These are phyloP conservation scores for Corymbia citriodora DNA, from an alignment of 441 rosid species.

Conservation along the genomic window DNA sequence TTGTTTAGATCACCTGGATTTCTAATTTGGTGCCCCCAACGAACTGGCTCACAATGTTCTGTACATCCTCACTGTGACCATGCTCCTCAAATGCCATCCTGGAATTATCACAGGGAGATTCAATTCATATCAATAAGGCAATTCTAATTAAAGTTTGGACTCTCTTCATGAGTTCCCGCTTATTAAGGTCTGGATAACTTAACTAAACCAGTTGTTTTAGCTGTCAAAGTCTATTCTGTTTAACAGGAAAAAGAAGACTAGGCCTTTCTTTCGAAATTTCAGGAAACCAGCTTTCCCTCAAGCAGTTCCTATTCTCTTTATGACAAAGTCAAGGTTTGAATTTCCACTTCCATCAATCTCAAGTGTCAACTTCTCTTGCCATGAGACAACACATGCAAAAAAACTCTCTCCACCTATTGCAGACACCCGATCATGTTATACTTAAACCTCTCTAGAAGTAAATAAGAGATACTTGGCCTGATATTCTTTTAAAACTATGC, in stretches of 20 bases:
- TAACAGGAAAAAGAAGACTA: background rate
- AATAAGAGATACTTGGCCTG: background rate
- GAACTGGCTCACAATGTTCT: conserved; percentile 42
- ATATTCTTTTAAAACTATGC: background rate
- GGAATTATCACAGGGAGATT: conserved; percentile 14
- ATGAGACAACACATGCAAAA: background rate
- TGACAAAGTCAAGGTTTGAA: background rate
- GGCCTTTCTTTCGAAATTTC: background rate
- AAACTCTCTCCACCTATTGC: background rate
- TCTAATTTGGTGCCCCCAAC: conserved; percentile 43
- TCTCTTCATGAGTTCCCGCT: background rate
- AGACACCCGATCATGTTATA: background rate
- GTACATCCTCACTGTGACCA: conserved; percentile 51
- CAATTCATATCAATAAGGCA: background rate
- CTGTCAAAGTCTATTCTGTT: background rate
- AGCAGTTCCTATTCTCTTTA: background rate
- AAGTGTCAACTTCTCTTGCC: background rate
- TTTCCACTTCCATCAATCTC: background rate
- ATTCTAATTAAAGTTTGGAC: background rate
- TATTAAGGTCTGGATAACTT: background rate
- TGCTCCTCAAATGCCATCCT: conserved; percentile 63
- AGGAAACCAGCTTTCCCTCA: background rate
- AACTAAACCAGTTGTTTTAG: background rate
- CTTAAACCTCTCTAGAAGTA: background rate
- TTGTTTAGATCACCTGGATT: conserved; percentile 40